Conservation (phyloP, 805 yeast species). For the Saturnispora bothae region DNA sequence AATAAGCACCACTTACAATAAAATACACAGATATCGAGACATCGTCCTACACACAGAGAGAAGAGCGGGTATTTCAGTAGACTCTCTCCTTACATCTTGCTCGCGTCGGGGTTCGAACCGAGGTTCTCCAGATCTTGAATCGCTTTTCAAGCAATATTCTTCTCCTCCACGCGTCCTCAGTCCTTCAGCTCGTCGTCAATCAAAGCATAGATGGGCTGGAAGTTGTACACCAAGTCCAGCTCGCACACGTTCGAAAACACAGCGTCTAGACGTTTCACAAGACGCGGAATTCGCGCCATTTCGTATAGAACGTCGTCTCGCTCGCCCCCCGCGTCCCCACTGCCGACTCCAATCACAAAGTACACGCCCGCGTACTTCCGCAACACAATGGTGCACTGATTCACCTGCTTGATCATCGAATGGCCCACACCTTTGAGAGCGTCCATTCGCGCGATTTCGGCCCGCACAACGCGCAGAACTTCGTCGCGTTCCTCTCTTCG, state of each 20-base stretch:
- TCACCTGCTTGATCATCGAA: conserved; percentile 14
- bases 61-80: no score
- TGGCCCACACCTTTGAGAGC: background rate
- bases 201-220: conserved; percentile 70
- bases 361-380: conserved; percentile 87
- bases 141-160: no score
- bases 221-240: conserved; percentile 84
- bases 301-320: conserved; percentile 64
- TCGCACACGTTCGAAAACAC: conserved; percentile 90
- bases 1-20: background rate
- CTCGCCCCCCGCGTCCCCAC: no score
- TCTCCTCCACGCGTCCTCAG: no score
- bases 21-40: no score
- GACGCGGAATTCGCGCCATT: conserved; percentile 73
- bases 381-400: conserved; percentile 63
- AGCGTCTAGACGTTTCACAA: conserved; percentile 80
- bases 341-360: conserved; percentile 74
- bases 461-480: background rate
- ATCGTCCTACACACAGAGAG: no score
- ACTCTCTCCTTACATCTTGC: no score
- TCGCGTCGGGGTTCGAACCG: no score
- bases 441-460: background rate
- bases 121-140: no score
- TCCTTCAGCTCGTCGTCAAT: conserved; percentile 36
- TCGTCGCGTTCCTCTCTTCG: background rate